phyloP scores from a whole-genome alignment of 139 green algal genomes.

The Chlamydomonas applanata region DNA sequence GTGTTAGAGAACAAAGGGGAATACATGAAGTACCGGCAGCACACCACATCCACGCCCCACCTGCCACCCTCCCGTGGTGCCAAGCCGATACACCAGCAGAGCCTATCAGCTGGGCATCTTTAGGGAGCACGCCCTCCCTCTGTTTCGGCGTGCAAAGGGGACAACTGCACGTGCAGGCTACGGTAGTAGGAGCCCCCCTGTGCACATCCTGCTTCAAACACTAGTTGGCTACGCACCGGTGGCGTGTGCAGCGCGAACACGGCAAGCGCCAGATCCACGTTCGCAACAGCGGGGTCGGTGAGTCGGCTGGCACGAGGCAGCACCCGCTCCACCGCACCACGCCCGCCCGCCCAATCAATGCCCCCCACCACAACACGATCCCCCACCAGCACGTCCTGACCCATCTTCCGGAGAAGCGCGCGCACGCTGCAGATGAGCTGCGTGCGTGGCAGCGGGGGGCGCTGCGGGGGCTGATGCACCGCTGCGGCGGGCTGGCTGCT shows the following conservation, averaged over 20 bases:
- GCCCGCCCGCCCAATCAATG: constrained; percentile 76
- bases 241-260: constrained; percentile 80
- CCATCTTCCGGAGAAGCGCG: constrained; percentile 90
- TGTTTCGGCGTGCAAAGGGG: too few species aligned
- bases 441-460: not conserved
- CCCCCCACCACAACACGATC: constrained; percentile 73
- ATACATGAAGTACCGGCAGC: too few species aligned
- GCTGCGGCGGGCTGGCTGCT: constrained; percentile 16
- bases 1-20: too few species aligned
- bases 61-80: too few species aligned
- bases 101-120: too few species aligned
- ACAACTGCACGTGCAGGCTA: too few species aligned
- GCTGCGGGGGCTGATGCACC: constrained; percentile 7
- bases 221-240: constrained; percentile 41
- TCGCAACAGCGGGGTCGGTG: constrained; percentile 83
- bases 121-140: too few species aligned
- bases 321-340: constrained; percentile 77
- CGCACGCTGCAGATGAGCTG: constrained; percentile 87
- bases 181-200: too few species aligned
- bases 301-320: constrained; percentile 62
- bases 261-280: constrained; percentile 89
- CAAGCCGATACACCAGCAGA: too few species aligned
- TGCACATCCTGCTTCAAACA: too few species aligned
- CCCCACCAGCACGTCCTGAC: constrained; percentile 83
- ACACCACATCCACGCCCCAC: too few species aligned